These are phyloP conservation scores for Sicyos baderoa DNA, from an alignment of 306 rosid genomes.

Conservation along the genomic window DNA sequence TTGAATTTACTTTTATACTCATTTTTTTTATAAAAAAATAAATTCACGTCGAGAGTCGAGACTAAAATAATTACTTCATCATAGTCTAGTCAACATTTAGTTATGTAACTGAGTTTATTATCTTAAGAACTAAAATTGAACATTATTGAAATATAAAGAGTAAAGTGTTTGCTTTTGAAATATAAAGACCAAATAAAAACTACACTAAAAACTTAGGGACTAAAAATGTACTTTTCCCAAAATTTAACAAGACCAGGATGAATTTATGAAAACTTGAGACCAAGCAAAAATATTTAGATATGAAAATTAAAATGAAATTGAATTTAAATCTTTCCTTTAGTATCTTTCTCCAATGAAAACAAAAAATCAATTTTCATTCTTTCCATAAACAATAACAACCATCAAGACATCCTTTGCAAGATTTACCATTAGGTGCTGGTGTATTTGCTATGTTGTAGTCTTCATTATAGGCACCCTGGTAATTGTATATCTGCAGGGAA, in stretches of 20 bases:
- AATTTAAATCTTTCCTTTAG: background rate
- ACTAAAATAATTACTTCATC: too few relatives aligned
- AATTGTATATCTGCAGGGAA: slow-evolving; percentile 65
- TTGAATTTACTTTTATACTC: too few relatives aligned
- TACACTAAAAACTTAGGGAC: too few relatives aligned
- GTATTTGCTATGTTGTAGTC: slow-evolving; percentile 92
- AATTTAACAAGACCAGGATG: background rate
- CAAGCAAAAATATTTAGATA: background rate
- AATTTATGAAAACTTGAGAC: background rate
- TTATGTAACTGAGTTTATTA: too few relatives aligned
- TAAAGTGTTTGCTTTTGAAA: too few relatives aligned
- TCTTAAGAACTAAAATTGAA: too few relatives aligned
- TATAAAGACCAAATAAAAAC: too few relatives aligned
- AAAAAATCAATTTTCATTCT: background rate
- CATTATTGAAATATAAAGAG: too few relatives aligned
- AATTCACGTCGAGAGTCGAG: too few relatives aligned
- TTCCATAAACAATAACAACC: slow-evolving; percentile 18
- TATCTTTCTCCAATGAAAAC: background rate
- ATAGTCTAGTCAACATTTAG: too few relatives aligned
- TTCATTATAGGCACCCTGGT: slow-evolving; percentile 66
- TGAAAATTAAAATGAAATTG: background rate
- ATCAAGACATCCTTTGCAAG: slow-evolving; percentile 17
- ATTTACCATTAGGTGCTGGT: slow-evolving; percentile 82
- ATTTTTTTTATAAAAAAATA: too few relatives aligned
- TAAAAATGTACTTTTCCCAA: too few relatives aligned